A percentile compares a stretch with the other conserved stretches of the same genome.
Evolutionary conservation across 371 early-diverging fungal genomes (phyloP).

Genomic region (Entomophthora muscae): DNA sequence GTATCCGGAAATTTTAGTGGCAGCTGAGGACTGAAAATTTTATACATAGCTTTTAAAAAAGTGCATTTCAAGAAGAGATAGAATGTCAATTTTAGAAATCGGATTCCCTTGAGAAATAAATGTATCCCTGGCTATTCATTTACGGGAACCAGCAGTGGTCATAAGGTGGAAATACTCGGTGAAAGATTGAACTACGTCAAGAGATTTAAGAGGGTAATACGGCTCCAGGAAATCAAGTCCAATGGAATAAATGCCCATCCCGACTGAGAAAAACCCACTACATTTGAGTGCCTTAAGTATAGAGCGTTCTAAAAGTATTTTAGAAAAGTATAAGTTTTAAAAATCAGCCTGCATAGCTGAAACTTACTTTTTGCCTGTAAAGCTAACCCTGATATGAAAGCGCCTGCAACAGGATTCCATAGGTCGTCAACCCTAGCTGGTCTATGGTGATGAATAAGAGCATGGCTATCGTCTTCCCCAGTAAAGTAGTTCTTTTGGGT

Average conservation of each 20-base stretch:
- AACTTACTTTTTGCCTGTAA: slow-evolving; percentile 6
- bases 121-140: too few relatives aligned
- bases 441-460: slow-evolving; percentile 2
- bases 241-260: slow-evolving; percentile 1
- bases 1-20: too few relatives aligned
- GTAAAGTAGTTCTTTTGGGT: neutral
- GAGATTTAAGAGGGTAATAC: neutral
- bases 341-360: neutral
- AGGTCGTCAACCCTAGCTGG: neutral
- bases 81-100: too few relatives aligned
- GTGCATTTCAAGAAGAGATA: too few relatives aligned
- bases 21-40: too few relatives aligned
- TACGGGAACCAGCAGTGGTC: too few relatives aligned
- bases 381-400: neutral
- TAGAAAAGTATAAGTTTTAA: neutral
- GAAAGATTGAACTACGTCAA: neutral
- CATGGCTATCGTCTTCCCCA: slow-evolving; percentile 4
- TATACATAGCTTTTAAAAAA: too few relatives aligned
- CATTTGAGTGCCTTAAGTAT: neutral
- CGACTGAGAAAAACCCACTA: neutral
- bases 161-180: too few relatives aligned
- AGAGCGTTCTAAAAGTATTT: neutral
- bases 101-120: too few relatives aligned
- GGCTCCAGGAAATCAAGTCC: slow-evolving; percentile 7
- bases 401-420: slow-evolving; percentile 2